Evolutionary conservation across 768 basidiomycete species (phyloP).

Genomic region (Lactarius pseudohatsudake): DNA sequence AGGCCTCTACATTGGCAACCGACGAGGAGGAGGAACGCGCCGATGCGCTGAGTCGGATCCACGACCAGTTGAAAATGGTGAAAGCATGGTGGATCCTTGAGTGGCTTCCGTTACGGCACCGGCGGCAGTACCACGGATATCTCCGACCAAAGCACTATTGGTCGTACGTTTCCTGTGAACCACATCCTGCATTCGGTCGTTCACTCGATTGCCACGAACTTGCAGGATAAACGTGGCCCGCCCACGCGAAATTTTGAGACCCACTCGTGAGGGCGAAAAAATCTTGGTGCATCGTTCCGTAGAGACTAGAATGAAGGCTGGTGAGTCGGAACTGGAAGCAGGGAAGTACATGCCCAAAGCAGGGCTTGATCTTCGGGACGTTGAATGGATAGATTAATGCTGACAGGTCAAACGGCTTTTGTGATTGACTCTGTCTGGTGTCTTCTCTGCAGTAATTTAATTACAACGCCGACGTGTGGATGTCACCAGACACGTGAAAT

Average conservation of each 20-base stretch:
- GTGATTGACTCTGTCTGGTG: neutral
- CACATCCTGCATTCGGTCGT: neutral
- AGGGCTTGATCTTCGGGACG: constrained; percentile 27
- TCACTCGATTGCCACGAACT: neutral
- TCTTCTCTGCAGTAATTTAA: neutral
- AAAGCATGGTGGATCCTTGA: constrained; percentile 70
- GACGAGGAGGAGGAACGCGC: constrained; percentile 60
- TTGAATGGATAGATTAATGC: constrained; percentile 32
- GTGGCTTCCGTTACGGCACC: constrained; percentile 34
- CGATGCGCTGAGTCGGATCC: constrained; percentile 52
- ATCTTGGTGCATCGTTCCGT: constrained; percentile 18
- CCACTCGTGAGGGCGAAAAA: neutral
- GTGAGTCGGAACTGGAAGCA: constrained; percentile 28
- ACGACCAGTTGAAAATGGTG: constrained; percentile 54
- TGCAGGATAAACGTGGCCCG: constrained; percentile 10
- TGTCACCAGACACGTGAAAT: neutral
- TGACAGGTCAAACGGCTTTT: neutral
- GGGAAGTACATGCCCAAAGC: constrained; percentile 37
- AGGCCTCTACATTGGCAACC: constrained; percentile 34
- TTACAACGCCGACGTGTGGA: no score
- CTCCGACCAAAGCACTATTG: neutral
- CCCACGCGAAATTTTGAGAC: constrained; percentile 3
- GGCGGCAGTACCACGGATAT: neutral
- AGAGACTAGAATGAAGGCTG: constrained; percentile 19
- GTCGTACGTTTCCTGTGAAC: constrained; percentile 4